These are phyloP conservation scores for Calophaca sinica DNA, from an alignment of 306 rosid species.

Conservation along the genomic window DNA sequence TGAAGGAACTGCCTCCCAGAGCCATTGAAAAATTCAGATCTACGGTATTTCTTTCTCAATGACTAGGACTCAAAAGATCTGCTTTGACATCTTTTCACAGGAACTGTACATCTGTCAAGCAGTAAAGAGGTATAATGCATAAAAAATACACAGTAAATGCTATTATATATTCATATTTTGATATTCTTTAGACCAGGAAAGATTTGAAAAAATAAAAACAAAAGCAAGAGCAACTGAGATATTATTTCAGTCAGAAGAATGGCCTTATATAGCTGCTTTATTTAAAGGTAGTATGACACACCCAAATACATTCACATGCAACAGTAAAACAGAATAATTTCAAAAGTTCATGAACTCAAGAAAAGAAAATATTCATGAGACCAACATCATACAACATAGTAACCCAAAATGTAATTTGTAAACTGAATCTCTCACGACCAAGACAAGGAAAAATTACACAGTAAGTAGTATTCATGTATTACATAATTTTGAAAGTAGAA, in stretches of 20 bases:
- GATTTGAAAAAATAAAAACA: neutral
- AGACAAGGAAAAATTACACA: neutral
- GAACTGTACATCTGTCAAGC: slow-evolving; percentile 45
- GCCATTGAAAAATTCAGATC: slow-evolving; percentile 62
- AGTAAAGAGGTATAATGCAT: slow-evolving; percentile 32
- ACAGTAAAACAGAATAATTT: neutral
- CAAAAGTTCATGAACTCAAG: slow-evolving; percentile 25
- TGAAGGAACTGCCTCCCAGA: slow-evolving; percentile 71
- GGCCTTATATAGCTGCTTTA: neutral
- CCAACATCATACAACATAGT: slow-evolving; percentile 20
- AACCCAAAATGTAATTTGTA: neutral
- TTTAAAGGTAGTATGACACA: slow-evolving; percentile 21
- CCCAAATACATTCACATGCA: slow-evolving; percentile 16
- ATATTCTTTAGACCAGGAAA: neutral
- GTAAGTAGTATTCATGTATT: neutral
- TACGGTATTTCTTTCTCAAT: slow-evolving; percentile 40
- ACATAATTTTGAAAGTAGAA: too few relatives aligned
- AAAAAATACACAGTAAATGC: slow-evolving; percentile 4
- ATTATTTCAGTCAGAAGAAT: slow-evolving; percentile 20
- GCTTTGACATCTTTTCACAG: slow-evolving; percentile 35
- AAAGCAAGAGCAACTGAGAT: neutral
- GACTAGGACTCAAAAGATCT: slow-evolving; percentile 37
- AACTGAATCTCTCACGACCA: neutral
- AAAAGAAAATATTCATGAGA: slow-evolving; percentile 29
- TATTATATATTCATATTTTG: slow-evolving; percentile 20